Base-by-base conservation (phyloP, 148 eudicot species). In the Fallopia convolvulus region DNA sequence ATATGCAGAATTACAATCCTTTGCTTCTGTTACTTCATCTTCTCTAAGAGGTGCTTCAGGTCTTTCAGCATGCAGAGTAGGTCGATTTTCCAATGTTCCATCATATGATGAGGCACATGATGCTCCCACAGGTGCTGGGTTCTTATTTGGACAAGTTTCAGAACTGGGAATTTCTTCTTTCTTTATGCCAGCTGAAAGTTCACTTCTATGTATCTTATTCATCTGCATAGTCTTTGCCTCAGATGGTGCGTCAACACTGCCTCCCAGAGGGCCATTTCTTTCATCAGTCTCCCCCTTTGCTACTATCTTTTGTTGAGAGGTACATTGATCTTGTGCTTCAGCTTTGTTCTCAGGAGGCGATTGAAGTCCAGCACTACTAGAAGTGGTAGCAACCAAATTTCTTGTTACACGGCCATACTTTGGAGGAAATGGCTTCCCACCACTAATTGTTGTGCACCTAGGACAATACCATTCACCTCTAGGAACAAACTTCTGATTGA, bases 371-470 rank as follows among this genome's bases (percentile, higher is more conserved):
- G 83, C 80, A 47, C 88, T 23, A 76, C 66, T 83, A 2, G 90
- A 83, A 80, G 87, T 79, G 70, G 89, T 80, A 53, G 86, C 82
- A 83, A 79, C 85, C 78, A 82, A 79, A 81, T 91, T 96, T 80
- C 99, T 87, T 74, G 91, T 90, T 74, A 95, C 99, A 86, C 99
- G 97, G 26, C 99, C 99, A 83, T 95, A 96, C 80, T 93, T 96
- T 63, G 98, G 97, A 71, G 98, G 97, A 76, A 91, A 84, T 23
- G 93, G 92, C 76, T 96, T 96, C 74, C 97, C 94, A 83, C 81
- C 85, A 86, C 84, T 90, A 79, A 90, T 74, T 12, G 87, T 56
- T 87, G 92, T 76, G 83, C 99, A 95, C 89, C 88, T 89, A 52
- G 84, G 88, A 79, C 99, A 95, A 77, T 92, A 97, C 99, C 99